Percentiles rank a stretch among this genome's conserved stretches.
Evolutionary conservation across 164 flowering plant species (phyloP).

Genomic region (Vitis rupestris): DNA sequence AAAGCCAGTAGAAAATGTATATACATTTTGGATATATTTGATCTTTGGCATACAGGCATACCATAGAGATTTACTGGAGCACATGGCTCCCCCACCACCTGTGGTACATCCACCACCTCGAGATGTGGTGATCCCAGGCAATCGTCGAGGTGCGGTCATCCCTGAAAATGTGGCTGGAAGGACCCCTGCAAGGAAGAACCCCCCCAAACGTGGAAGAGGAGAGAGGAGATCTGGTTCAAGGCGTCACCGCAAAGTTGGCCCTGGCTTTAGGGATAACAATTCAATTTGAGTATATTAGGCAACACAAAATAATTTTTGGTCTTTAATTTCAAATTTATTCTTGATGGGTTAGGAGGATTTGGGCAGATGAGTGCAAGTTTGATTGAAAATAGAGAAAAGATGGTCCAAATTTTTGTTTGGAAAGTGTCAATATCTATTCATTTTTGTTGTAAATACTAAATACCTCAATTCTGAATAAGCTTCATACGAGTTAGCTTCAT

Average conservation of each 20-base stretch:
- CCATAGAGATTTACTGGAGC: conserved; percentile 76
- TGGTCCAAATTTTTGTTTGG: conserved; percentile 1
- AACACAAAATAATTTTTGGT: background rate
- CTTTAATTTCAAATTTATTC: conserved; percentile 12
- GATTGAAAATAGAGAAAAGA: background rate
- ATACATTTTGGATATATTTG: background rate
- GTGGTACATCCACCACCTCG: no score
- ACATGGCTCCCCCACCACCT: conserved; percentile 45
- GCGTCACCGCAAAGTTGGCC: conserved; percentile 60
- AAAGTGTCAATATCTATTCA: conserved; percentile 22
- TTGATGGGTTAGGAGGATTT: conserved; percentile 12
- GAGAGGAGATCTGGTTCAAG: conserved; percentile 58
- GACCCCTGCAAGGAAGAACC: conserved; percentile 29
- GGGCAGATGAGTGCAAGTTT: background rate
- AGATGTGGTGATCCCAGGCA: no score
- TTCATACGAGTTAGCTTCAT: background rate
- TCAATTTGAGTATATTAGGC: conserved; percentile 13
- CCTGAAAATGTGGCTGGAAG: conserved; percentile 15
- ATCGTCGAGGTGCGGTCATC: no score
- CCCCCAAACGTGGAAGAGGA: conserved; percentile 47
- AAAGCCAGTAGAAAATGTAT: no score
- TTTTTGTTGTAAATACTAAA: conserved; percentile 19
- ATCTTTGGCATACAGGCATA: conserved; percentile 50
- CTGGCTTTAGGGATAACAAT: conserved; percentile 39
- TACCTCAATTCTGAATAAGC: conserved; percentile 4